phyloP scores from a whole-genome alignment of 495 filamentous ascomycete species.

The Stereocaulon alpinum region DNA sequence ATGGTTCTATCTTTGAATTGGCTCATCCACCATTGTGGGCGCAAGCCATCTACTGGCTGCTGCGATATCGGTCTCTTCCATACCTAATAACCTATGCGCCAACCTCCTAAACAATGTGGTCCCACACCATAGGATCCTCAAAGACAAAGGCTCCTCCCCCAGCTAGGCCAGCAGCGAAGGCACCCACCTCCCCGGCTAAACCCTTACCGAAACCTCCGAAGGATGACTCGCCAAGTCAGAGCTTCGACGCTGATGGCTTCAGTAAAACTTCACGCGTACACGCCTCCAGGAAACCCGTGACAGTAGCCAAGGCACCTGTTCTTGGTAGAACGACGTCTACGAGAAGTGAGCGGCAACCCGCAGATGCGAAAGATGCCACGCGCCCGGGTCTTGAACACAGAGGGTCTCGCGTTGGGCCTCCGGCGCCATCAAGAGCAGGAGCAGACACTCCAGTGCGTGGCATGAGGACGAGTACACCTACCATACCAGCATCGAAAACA shows the following conservation, averaged over 20 bases:
- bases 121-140: slow-evolving; percentile 9
- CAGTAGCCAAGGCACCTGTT: slow-evolving; percentile 9
- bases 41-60: neutral
- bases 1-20: neutral
- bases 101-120: slow-evolving; percentile 6
- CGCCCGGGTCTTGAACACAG: neutral
- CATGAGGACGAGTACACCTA: slow-evolving; percentile 1
- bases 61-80: neutral
- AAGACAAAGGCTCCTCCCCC: slow-evolving; percentile 2
- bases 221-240: neutral
- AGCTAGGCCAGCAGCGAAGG: neutral
- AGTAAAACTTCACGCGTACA: slow-evolving; percentile 12
- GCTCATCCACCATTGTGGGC: neutral
- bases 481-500: neutral
- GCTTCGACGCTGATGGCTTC: slow-evolving; percentile 12
- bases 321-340: slow-evolving; percentile 12
- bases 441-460: neutral
- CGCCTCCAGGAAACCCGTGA: slow-evolving; percentile 9
- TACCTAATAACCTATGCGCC: neutral
- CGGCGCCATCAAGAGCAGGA: neutral
- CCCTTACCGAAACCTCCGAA: neutral
- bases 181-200: neutral
- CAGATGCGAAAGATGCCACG: neutral
- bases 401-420: neutral
- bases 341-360: slow-evolving; percentile 1